Base-by-base conservation (phyloP, 352 stramenopile species). In the Globisporangium cylindrosporum region DNA sequence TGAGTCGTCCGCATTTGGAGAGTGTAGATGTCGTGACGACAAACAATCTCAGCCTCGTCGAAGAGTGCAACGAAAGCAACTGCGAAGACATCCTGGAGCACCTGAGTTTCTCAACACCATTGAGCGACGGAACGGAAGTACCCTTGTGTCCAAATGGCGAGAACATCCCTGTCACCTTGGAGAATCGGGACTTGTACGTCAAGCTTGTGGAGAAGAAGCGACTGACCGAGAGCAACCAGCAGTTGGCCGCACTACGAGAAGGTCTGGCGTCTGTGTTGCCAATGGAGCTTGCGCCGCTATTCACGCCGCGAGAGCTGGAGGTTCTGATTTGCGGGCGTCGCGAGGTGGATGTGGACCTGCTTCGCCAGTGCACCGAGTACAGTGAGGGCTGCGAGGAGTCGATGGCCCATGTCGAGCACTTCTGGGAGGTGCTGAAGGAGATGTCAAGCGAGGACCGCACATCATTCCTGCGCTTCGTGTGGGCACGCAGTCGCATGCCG, bases 381-480 rank as follows among this genome's bases (percentile, higher is more conserved):
- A 97, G 98, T 62, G 95, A 96, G 58, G 89, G 94, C 22, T 97
- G 98, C 29, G 82, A 97, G 49, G 92, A 97, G 70, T 73, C 80
- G 25, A 97, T 98, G 74, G 51, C 77, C 6, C 91, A 98, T 56
- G 91, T 99, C 22, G 68, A 88, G 58, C 85, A 88, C 38, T 99
- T 99, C 74, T 99, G 97, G 97, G 91, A 99, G 57, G 94, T 98
- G 57, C 78, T 99, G 34, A 84, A 93, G 25, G 97, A 98, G 76
- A 98, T 99, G 88, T 97, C 86, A 55, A 97, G 91, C 58, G 92
- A 98, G 48, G 96, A 99, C 64, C 82, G 96, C 22, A 98, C 96
- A 43, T 85, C 86, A 20, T 99, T 99, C 71, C 76, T 99, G 55
- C 95, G 97, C 64, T 99, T 99, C 81, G 97, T 99, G 36, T 99